phyloP scores from a whole-genome alignment of 495 filamentous ascomycete species.

The Schizothecium vesticola region DNA sequence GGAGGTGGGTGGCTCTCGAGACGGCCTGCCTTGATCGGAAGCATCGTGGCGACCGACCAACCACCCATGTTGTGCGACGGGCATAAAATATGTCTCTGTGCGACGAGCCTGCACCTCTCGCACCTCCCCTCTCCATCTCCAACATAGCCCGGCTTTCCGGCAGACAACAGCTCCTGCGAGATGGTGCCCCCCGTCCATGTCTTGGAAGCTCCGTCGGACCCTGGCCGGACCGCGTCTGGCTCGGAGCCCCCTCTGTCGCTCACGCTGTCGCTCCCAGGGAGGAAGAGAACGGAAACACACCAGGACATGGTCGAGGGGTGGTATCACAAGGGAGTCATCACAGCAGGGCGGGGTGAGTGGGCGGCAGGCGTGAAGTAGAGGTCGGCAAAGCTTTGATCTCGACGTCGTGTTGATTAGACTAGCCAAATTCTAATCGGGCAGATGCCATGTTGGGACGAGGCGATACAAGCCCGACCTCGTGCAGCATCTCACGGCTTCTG shows the following conservation, averaged over 20 bases:
- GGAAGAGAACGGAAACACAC: neutral
- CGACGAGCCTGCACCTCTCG: slow-evolving; percentile 5
- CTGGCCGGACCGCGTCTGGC: neutral
- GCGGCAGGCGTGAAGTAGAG: neutral
- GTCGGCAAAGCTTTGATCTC: neutral
- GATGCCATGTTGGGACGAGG: neutral
- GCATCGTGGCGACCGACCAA: slow-evolving; percentile 17
- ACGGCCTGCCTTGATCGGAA: slow-evolving; percentile 20
- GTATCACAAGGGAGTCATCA: neutral
- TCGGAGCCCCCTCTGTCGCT: neutral
- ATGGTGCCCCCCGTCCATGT: neutral
- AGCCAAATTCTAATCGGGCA: slow-evolving; percentile 4
- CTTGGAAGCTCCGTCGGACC: neutral
- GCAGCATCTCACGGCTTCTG: slow-evolving; percentile 4
- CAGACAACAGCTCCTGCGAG: slow-evolving; percentile 5
- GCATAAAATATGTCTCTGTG: slow-evolving; percentile 14
- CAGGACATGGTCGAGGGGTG: neutral
- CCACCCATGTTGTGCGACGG: slow-evolving; percentile 10
- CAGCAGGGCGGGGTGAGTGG: neutral
- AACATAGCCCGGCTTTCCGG: neutral
- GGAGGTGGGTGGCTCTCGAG: slow-evolving; percentile 5
- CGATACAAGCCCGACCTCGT: slow-evolving; percentile 5
- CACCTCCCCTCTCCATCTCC: neutral
- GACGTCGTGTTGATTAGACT: slow-evolving; percentile 2
- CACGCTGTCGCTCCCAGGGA: neutral